Evolutionary conservation across 2,329 filamentous ascomycete species (phyloP), one percentile per base, ranked within the genome.

Genomic region (Lomentospora prolificans): DNA sequence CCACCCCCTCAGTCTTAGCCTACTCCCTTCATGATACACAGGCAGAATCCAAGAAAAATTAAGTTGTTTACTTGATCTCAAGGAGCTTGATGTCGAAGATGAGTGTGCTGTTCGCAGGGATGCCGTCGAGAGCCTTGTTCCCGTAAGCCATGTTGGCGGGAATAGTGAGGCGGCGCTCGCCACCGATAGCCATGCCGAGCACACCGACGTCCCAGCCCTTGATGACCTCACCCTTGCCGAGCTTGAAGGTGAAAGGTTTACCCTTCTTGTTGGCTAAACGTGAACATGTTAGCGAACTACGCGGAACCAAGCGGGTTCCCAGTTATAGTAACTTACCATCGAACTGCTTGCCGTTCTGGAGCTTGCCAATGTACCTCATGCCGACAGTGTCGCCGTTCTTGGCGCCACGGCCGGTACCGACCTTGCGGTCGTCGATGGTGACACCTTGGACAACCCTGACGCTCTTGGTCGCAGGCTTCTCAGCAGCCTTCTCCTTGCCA

Each of bases 291-390:
- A 67, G 64, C 52, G 24, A 22, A 17, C 17, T 33, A n/a, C n/a
- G n/a, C n/a, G n/a, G n/a, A n/a, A n/a, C n/a, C n/a, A n/a, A n/a
- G n/a, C n/a, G 31, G n/a, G 12, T 3, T 12, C 10, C 10, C 8
- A 3, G 24, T 9, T 41, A 19, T 19, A 19, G 86, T 54, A 60
- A 81, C 86, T 79, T 75, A 90, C 87, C 81, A 74, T 97, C 92
- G 67, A 99, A 99, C 63, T 95, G 85, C 77, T 96, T 95, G 73
- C 90, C 90, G 72, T 95, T 87, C 67, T 86, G 82, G 60, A 94
- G 87, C 81, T 99, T 99, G 72, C 94, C 94, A 65, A 99, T 97
- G 77, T 99, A 99, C 68, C 94, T 85, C 83, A 99, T 94, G 66
- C 90, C 85, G 60, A 99, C 86, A 62, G 82, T 87, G 77, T 95